phyloP scores from a whole-genome alignment of 2,329 filamentous ascomycete species.

The Penicillium sclerotigenum region DNA sequence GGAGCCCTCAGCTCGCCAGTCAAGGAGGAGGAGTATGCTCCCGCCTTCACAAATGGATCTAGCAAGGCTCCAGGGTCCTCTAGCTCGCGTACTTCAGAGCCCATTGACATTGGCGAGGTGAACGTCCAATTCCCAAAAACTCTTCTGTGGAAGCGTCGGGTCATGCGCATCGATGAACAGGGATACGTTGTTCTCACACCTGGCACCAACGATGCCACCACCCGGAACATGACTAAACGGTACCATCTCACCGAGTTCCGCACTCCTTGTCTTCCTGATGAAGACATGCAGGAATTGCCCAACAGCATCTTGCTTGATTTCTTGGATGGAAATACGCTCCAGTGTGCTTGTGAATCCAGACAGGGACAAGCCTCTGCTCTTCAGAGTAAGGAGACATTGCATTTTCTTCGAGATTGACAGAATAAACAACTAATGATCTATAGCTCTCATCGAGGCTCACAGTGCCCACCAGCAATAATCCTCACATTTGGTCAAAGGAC shows the following conservation, averaged over 20 bases:
- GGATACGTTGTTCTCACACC: constrained; percentile 79
- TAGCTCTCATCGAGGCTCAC: constrained; percentile 46
- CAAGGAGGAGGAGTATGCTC: constrained; percentile 33
- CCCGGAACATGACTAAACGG: constrained; percentile 65
- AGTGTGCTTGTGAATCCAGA: constrained; percentile 60
- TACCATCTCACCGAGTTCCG: constrained; percentile 86
- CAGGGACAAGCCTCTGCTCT: constrained; percentile 53
- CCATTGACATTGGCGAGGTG: constrained; percentile 77
- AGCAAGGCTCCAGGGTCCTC: constrained; percentile 45
- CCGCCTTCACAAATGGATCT: constrained; percentile 9
- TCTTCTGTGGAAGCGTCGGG: constrained; percentile 91
- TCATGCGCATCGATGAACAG: constrained; percentile 76
- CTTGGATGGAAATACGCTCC: constrained; percentile 58
- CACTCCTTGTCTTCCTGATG: constrained; percentile 75
- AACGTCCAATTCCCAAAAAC: constrained; percentile 98
- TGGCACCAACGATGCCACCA: constrained; percentile 59
- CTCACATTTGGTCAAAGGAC: background rate
- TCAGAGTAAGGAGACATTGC: constrained; percentile 43
- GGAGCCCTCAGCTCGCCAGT: constrained; percentile 35
- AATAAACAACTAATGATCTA: constrained; percentile 13
- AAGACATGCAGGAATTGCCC: constrained; percentile 87
- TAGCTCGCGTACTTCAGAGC: constrained; percentile 42
- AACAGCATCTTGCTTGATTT: constrained; percentile 72
- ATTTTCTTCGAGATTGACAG: background rate
- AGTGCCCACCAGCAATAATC: constrained; percentile 29